Evolutionary conservation across 441 rosid genomes (phyloP).

Genomic region (Arabidopsis lyrata): DNA sequence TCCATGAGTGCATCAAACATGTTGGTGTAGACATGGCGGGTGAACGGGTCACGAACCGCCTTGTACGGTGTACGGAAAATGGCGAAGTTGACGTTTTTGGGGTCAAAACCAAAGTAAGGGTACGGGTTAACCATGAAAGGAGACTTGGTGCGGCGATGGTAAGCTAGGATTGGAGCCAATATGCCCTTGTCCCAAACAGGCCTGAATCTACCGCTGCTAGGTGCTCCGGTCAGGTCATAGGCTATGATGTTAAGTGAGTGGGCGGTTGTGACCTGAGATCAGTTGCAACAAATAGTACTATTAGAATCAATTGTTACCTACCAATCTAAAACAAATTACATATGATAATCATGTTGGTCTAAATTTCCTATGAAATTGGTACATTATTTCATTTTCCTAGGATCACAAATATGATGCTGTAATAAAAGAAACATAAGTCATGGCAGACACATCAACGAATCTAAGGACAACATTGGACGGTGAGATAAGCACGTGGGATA

Average conservation of each 20-base stretch:
- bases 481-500: conserved; percentile 36
- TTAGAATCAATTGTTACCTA: conserved; percentile 10
- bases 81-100: conserved; percentile 48
- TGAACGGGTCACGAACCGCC: conserved; percentile 55
- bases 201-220: conserved; percentile 63
- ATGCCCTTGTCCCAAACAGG: conserved; percentile 44
- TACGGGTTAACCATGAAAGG: conserved; percentile 71
- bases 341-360: conserved; percentile 2
- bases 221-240: conserved; percentile 51
- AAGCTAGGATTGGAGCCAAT: conserved; percentile 60
- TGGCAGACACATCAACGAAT: conserved; percentile 25
- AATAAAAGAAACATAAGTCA: not conserved
- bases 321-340: not conserved
- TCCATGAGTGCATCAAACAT: conserved; percentile 62
- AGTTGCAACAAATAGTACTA: conserved; percentile 13
- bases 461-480: conserved; percentile 28
- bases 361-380: not conserved
- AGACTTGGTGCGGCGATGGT: conserved; percentile 59
- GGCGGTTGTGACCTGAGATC: conserved; percentile 63
- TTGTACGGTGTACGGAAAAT: conserved; percentile 54
- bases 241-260: conserved; percentile 64
- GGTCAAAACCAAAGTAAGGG: conserved; percentile 65
- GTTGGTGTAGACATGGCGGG: conserved; percentile 58
- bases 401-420: conserved; percentile 12
- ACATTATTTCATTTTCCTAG: not conserved